These are phyloP conservation scores for Blastobotrys aristatus DNA, from an alignment of 1,139 yeast genomes.

Conservation along the genomic window DNA sequence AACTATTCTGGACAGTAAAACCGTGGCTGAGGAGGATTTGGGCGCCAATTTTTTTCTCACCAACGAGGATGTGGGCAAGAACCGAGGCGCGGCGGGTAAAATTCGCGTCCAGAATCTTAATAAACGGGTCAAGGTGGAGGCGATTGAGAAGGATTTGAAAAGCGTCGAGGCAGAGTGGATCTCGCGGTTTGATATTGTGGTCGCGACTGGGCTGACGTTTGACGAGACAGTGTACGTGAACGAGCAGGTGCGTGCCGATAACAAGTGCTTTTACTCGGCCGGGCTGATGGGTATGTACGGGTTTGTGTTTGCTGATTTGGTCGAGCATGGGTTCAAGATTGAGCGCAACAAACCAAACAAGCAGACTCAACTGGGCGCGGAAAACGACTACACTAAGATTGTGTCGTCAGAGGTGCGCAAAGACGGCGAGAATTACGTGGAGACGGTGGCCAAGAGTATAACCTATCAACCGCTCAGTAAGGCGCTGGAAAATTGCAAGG, in stretches of 20 bases:
- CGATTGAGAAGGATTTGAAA: constrained; percentile 35
- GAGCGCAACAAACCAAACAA: constrained; percentile 49
- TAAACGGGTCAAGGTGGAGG: constrained; percentile 56
- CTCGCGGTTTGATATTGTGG: constrained; percentile 60
- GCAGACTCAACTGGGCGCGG: constrained; percentile 44
- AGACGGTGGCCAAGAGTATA: constrained; percentile 55
- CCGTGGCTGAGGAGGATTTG: constrained; percentile 57
- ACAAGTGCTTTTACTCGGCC: constrained; percentile 63
- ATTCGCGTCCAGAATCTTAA: constrained; percentile 64
- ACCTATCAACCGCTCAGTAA: constrained; percentile 42
- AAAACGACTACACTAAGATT: constrained; percentile 50
- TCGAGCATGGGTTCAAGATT: constrained; percentile 49
- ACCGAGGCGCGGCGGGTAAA: constrained; percentile 52
- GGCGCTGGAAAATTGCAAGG: constrained; percentile 31
- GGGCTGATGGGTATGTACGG: constrained; percentile 81
- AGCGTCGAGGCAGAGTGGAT: constrained; percentile 42
- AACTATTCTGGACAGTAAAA: constrained; percentile 59
- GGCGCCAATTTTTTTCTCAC: constrained; percentile 75
- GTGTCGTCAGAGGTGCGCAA: constrained; percentile 42
- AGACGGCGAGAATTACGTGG: constrained; percentile 41
- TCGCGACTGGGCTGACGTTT: constrained; percentile 63
- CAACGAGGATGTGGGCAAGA: constrained; percentile 36
- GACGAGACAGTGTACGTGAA: constrained; percentile 41
- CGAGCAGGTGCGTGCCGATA: constrained; percentile 46
- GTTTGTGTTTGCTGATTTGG: constrained; percentile 71